phyloP scores from a whole-genome alignment of 805 yeast genomes.

The Candida nanaspora region DNA sequence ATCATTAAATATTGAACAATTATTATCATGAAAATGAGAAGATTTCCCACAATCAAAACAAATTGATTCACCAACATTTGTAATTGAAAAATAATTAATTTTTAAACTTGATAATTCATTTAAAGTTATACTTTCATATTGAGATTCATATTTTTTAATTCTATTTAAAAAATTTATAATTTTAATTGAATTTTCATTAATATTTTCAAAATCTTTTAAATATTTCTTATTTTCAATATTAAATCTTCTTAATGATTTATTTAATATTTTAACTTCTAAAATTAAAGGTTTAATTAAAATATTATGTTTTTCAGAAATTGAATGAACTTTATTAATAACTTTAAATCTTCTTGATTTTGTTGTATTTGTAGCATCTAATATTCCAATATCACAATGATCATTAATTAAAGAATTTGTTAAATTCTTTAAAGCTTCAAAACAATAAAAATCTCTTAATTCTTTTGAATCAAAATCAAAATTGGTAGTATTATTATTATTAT shows the following conservation, averaged over 20 bases:
- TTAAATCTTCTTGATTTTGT: slow-evolving; percentile 51
- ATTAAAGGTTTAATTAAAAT: slow-evolving; percentile 41
- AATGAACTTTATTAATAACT: slow-evolving; percentile 46
- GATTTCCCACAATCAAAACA: slow-evolving; percentile 25
- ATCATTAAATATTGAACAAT: slow-evolving; percentile 11
- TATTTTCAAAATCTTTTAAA: slow-evolving; percentile 52
- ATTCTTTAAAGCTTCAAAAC: slow-evolving; percentile 83
- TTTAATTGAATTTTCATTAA: slow-evolving; percentile 36
- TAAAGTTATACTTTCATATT: slow-evolving; percentile 29
- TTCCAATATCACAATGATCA: slow-evolving; percentile 85
- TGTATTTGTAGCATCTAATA: slow-evolving; percentile 73
- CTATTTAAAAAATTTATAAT: slow-evolving; percentile 54
- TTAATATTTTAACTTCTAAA: slow-evolving; percentile 54
- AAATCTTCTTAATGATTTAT: slow-evolving; percentile 42
- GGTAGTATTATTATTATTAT: slow-evolving; percentile 12
- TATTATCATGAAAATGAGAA: slow-evolving; percentile 15
- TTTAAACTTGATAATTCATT: slow-evolving; percentile 23
- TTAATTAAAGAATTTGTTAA: slow-evolving; percentile 63
- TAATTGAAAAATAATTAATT: slow-evolving; percentile 23
- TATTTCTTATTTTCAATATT: slow-evolving; percentile 60
- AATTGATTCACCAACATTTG: slow-evolving; percentile 28
- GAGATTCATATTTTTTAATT: slow-evolving; percentile 40
- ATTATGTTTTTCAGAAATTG: slow-evolving; percentile 40
- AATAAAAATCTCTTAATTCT: slow-evolving; percentile 86
- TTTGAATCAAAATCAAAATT: slow-evolving; percentile 29